Conservation (phyloP, 257 asterid genomes). For the Penstemon barbatus region DNA sequence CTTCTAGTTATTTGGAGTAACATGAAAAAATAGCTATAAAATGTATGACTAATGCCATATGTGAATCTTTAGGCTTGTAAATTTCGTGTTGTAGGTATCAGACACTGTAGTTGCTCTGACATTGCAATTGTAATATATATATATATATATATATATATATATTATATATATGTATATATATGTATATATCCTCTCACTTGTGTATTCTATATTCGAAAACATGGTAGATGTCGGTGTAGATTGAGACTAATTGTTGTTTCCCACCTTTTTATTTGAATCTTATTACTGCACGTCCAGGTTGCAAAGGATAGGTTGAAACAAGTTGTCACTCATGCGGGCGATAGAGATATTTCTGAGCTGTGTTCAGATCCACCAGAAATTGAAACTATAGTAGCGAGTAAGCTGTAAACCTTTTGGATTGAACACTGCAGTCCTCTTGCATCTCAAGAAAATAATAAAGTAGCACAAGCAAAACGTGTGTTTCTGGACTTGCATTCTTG, state of each 20-base stretch:
- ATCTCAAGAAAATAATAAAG: not conserved
- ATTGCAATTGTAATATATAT: not conserved
- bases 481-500: conserved; percentile 8
- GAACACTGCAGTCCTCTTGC: conserved; percentile 23
- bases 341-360: conserved; percentile 54
- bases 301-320: conserved; percentile 78
- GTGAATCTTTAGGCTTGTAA: conserved; percentile 13
- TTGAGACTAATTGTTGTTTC: conserved; percentile 18
- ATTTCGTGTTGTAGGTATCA: conserved; percentile 9
- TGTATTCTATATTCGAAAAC: conserved; percentile 12
- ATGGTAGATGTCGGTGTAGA: conserved; percentile 5
- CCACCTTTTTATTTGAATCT: conserved; percentile 27
- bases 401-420: conserved; percentile 36
- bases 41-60: conserved; percentile 7
- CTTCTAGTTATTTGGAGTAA: not conserved
- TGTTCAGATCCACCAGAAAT: conserved; percentile 55
- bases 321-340: conserved; percentile 75
- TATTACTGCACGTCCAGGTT: conserved; percentile 51
- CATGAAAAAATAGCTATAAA: conserved; percentile 1
- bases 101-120: conserved; percentile 6
- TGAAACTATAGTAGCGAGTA: conserved; percentile 59
- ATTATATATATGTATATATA: too few species aligned
- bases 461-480: not conserved
- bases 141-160: too few species aligned
- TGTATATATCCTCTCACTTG: conserved; percentile 5